Base-by-base conservation (phyloP, 2,329 filamentous ascomycete genomes). In the Diaporthe nobilis region DNA sequence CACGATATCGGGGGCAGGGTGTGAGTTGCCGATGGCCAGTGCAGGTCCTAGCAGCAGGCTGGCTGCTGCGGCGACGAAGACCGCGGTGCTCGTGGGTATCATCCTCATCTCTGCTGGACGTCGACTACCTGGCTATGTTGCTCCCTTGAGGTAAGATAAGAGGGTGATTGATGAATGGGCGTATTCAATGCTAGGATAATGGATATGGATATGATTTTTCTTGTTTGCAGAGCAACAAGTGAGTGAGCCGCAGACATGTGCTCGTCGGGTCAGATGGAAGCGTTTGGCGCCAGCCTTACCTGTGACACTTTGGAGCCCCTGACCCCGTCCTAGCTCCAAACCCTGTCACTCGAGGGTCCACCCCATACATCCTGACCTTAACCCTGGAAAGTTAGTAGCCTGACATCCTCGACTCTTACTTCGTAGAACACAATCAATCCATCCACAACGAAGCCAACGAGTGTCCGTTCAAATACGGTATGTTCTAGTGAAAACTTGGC, bases 31-130 rank as follows among this genome's bases (percentile, higher is more conserved):
- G 31, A 22, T 47, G 51, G 74, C 60, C 58, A 53, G 60, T 22
- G 49, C 57, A 28, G 57, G 74, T 28, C 42, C 37, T 25, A 73
- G 60, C 60, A 75, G 13, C 49, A 73, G 74, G 70, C 70, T 53
- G 70, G 51, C 60, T 49, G 58, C 44, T 4, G 25, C 58, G 28
- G 49, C 42, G 51, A 67, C 31, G 31, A 61, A 15, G 20, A 53
- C 58, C 25, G 60, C 25, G 47, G 47, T 53, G 47, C 65, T 68
- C 28, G 65, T 25, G 22, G 65, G 31, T 37, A 28, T n/a, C 65
- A 68, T 68, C 13, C 34, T 68, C n/a, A 44, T 25, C 47, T 51
- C 61, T 68, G 31, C 34, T 22, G 31, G 22, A 13, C 34, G 25
- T 53, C 65, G 34, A 37, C 31, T 15, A 22, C 22, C 39, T 3